Evolutionary conservation across 306 rosid species (phyloP), one percentile per base, ranked within the genome.

Genomic region (Rosa persica): DNA sequence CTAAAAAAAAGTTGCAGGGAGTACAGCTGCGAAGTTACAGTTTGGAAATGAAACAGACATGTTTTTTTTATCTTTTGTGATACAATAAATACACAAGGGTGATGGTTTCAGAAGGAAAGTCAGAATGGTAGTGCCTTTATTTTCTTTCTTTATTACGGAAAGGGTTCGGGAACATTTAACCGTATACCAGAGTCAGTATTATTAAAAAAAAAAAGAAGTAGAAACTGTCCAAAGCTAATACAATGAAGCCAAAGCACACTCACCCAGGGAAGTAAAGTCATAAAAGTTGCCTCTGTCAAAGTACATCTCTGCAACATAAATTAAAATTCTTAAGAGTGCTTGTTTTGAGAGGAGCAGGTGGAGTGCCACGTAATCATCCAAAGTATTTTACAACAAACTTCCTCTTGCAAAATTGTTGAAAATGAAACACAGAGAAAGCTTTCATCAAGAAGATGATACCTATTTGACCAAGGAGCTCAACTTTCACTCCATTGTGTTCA

Each of bases 211-310:
- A 19, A 52, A 67, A 46, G 13, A 57, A 52, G 62, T 15, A 55
- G 42, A 67, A 66, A 67, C 60, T 60, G 40, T 60, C 39, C 61
- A 39, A 73, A 55, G 74, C 20, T 25, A 83, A 40, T 36, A 55
- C 67, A 44, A 38, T 40, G 17, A 79, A 82, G 76, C 30, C 25
- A 60, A n/a, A 76, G 78, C 78, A 83, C 47, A 83, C 86, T 76
- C 76, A 95, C 98, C 98, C n/a, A 95, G 98, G 76, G 98, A 95
- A 83, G 98, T 95, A 43, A 95, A 95, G 85, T 95, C 98, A 76
- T 95, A 95, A 81, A 90, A 94, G 75, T 95, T 95, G 79, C 98
- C 98, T 84, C 92, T 90, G 87, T 95, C 98, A 42, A 95, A 95
- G 86, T 91, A 95, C 93, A 95, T 92, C 87, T 95, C 98, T 95